Evolutionary conservation across 1,284 basidiomycete genomes (phyloP).

Genomic region (Cutaneotrichosporon arboriforme): DNA sequence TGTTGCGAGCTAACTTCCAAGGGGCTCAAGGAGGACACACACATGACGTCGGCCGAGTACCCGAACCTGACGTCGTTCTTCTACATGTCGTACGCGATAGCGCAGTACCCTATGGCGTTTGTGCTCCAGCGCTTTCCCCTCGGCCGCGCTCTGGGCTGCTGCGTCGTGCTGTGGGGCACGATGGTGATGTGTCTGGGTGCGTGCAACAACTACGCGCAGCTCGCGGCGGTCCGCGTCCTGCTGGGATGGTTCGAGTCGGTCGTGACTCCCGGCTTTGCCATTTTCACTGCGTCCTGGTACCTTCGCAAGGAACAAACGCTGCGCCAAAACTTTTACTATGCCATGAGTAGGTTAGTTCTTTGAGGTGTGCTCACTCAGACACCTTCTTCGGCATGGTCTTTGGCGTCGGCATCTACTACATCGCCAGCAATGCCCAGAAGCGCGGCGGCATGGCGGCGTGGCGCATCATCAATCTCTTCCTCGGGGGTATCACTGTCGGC

Average conservation of each 20-base stretch:
- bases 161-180: slow-evolving; percentile 20
- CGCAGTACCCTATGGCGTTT: slow-evolving; percentile 20
- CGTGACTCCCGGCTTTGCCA: slow-evolving; percentile 20
- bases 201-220: slow-evolving; percentile 24
- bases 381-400: slow-evolving; percentile 10
- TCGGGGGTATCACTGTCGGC: slow-evolving; percentile 25
- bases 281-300: slow-evolving; percentile 31
- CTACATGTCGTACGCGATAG: slow-evolving; percentile 7
- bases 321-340: slow-evolving; percentile 20
- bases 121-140: slow-evolving; percentile 25
- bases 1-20: background rate
- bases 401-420: slow-evolving; percentile 21
- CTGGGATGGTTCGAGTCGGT: slow-evolving; percentile 29
- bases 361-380: background rate
- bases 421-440: slow-evolving; percentile 19
- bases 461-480: slow-evolving; percentile 33
- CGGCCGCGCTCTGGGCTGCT: slow-evolving; percentile 16
- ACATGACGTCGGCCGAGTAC: slow-evolving; percentile 17
- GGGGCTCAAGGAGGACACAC: slow-evolving; percentile 16
- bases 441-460: slow-evolving; percentile 20
- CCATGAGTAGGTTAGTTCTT: slow-evolving; percentile 20
- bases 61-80: slow-evolving; percentile 18
- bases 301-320: slow-evolving; percentile 22
- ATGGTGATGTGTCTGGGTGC: slow-evolving; percentile 22
- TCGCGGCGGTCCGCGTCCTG: slow-evolving; percentile 21